Evolutionary conservation across 2,329 filamentous ascomycete species (phyloP).

Genomic region (Sclerotinia sclerotiorum): DNA sequence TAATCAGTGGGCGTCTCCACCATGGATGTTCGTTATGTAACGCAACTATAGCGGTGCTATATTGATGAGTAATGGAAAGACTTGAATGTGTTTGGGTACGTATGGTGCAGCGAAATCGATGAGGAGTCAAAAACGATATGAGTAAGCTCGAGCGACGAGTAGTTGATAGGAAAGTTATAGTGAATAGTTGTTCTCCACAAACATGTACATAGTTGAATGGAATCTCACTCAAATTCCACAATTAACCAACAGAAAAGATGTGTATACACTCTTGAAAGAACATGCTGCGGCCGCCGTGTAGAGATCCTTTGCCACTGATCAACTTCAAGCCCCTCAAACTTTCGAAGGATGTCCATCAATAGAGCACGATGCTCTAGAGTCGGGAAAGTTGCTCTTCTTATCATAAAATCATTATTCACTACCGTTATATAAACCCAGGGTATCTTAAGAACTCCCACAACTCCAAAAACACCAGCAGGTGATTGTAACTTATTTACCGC

Average conservation of each 20-base stretch:
- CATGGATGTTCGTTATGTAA: not conserved
- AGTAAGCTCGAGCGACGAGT: not conserved
- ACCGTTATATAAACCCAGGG: constrained; percentile 9
- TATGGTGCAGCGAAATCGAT: not conserved
- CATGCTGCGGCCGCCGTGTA: not conserved
- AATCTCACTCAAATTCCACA: not conserved
- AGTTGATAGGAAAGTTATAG: not conserved
- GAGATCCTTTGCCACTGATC: not conserved
- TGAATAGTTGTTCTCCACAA: not conserved
- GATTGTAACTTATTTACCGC: constrained; percentile 28
- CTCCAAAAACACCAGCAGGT: constrained; percentile 1
- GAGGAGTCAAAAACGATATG: not conserved
- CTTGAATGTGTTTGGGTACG: not conserved
- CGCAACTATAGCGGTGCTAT: not conserved
- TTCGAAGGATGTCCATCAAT: not conserved
- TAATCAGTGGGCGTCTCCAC: not conserved
- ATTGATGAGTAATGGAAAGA: not conserved
- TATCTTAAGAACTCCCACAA: constrained; percentile 14
- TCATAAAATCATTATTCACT: not conserved
- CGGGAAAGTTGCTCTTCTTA: not conserved
- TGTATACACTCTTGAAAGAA: not conserved
- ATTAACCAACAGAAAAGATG: not conserved
- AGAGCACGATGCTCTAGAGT: not conserved
- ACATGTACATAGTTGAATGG: not conserved
- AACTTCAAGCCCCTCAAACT: not conserved